Conservation (phyloP, 2,329 filamentous ascomycete species). For the Sporothrix euskadiensis region DNA sequence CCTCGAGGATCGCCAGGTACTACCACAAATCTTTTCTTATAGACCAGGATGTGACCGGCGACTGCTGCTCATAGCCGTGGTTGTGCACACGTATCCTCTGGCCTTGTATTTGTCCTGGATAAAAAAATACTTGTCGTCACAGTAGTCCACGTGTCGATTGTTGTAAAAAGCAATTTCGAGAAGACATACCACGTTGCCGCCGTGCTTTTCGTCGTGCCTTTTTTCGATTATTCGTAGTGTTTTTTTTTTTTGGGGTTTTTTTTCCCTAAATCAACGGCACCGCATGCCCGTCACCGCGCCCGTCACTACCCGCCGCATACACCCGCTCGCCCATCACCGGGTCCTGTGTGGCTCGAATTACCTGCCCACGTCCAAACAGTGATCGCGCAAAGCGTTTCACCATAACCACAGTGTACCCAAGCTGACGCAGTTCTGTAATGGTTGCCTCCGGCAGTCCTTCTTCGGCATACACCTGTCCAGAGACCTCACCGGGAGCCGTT, state of each 20-base stretch:
- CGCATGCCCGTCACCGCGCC: constrained; percentile 71
- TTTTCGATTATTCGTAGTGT: too few species aligned
- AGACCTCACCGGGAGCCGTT: background rate
- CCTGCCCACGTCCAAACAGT: constrained; percentile 81
- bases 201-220: too few species aligned
- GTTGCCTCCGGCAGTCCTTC: constrained; percentile 72
- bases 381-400: constrained; percentile 63
- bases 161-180: too few species aligned
- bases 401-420: constrained; percentile 72
- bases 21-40: too few species aligned
- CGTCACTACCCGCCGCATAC: constrained; percentile 86
- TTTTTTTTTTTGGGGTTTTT: too few species aligned
- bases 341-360: constrained; percentile 75
- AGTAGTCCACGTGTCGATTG: too few species aligned
- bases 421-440: constrained; percentile 60
- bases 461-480: constrained; percentile 70
- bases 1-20: background rate
- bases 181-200: too few species aligned
- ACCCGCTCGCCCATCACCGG: constrained; percentile 63
- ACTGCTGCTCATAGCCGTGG: too few species aligned
- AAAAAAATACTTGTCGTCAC: too few species aligned
- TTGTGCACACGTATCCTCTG: too few species aligned
- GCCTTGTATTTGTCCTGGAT: too few species aligned
- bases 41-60: too few species aligned
- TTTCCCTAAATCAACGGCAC: constrained; percentile 23